Evolutionary conservation across 768 basidiomycete genomes (phyloP), one percentile per base, ranked within the genome.

Genomic region (Collybia nuda): DNA sequence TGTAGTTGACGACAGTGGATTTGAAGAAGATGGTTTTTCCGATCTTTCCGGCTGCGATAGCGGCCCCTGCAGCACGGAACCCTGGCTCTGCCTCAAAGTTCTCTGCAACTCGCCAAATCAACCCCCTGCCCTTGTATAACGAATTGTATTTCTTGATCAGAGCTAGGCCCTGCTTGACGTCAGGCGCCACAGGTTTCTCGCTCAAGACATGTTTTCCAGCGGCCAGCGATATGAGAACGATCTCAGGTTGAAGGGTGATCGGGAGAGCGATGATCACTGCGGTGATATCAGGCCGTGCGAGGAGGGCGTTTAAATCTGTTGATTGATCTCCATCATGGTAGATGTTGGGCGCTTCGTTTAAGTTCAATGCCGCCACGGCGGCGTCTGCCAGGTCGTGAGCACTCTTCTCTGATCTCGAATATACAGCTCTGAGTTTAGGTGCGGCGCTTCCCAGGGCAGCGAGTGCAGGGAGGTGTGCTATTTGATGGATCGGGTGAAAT

Each of bases 161-260:
- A 53, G 73, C 71, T 40, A 81, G 67, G 0, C 87, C 92, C 2
- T 71, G 68, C 23, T 75, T 74, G 40, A 93, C 81, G 58, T 88
- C 85, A 37, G 84, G 75, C 2, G 84, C 90, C 12, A 93, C 77
- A 5, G 93, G 93, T 62, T 95, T 95, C 74, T 96, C 93, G 65
- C 86, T 87, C 52, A 94, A 63, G 43, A 95, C 90, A 62, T 94
- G 89, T 69, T 95, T 96, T 22, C 92, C 89, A 2, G 89, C 87
- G 0, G 72, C 78, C 32, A 87, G 70, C 0, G 81, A 79, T 59
- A 78, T 80, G 50, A 80, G 66, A 48, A 95, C 72, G 51, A 93
- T 71, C 15, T 69, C 66, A 2, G 92, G 90, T 64, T 93, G 91
- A 3, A 76, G 58, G 0, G 82, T 78, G 62, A 95, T 93, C 0